These are phyloP conservation scores for Cystofilobasidium capitatum DNA, from an alignment of 768 basidiomycete genomes.

Conservation along the genomic window DNA sequence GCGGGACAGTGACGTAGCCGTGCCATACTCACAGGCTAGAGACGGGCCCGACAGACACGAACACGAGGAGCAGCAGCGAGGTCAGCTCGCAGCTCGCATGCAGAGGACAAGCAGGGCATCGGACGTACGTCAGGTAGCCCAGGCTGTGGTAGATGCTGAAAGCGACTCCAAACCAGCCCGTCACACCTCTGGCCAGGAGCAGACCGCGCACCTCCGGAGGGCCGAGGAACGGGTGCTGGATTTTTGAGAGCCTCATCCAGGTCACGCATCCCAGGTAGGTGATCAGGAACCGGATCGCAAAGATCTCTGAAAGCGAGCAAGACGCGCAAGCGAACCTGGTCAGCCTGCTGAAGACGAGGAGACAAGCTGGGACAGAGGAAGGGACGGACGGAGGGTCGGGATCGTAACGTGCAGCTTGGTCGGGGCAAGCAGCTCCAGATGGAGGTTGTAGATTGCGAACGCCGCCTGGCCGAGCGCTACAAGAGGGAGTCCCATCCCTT, in stretches of 20 bases:
- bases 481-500: slow-evolving; percentile 19
- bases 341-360: neutral
- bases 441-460: slow-evolving; percentile 15
- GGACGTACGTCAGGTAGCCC: slow-evolving; percentile 20
- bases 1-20: neutral
- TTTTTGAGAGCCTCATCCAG: neutral
- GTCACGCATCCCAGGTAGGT: neutral
- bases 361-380: neutral
- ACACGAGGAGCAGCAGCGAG: neutral
- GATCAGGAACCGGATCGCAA: slow-evolving; percentile 16
- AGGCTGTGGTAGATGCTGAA: slow-evolving; percentile 13
- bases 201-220: slow-evolving; percentile 14
- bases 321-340: neutral
- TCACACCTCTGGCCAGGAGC: slow-evolving; percentile 9
- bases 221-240: slow-evolving; percentile 13
- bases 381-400: neutral
- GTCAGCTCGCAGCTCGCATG: neutral
- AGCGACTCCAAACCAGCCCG: slow-evolving; percentile 14
- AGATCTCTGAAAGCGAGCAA: neutral
- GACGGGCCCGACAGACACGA: neutral
- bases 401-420: neutral
- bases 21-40: too few relatives aligned
- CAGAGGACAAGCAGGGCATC: neutral
- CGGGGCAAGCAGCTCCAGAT: slow-evolving; percentile 11
- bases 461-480: slow-evolving; percentile 15